Base-by-base conservation (phyloP, 2,329 filamentous ascomycete genomes). In the Leptoxyphium fumago region DNA sequence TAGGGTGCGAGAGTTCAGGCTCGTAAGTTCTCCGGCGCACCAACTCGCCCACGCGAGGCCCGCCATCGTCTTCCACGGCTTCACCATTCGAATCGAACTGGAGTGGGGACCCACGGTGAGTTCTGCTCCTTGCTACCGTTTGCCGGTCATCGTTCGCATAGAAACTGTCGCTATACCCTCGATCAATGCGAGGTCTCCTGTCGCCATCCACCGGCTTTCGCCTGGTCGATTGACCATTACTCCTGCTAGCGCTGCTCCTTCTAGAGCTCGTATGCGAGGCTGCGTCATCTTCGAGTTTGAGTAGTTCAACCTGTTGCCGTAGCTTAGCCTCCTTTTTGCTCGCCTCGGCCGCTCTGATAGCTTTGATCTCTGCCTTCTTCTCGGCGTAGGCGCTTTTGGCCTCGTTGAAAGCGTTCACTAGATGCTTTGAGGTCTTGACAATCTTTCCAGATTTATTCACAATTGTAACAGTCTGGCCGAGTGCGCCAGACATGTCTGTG, bases 381-480 rank as follows among this genome's bases (percentile, higher is more conserved):
- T 94, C 85, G 45, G 80, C 75, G 65, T 96, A 96, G 46, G 84
- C 84, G 43, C 80, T 78, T 60, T 85, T 86, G 50, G 88, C 89
- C 61, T 95, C 87, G 62, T 86, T 94, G 72, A 94, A 93, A 58
- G 95, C 82, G 60, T 79, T 81, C 58, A 93, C 76, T 18, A 96
- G 71, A 55, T 94, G 84, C 66, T 93, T 94, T 58, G 86, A 85
- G 47, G 82, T 91, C 71, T 80, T 88, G 55, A 94, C 84, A 42
- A 94, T 80, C 67, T 94, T 93, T 56, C 86, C 86, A 46, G 85
- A 91, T 63, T 77, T 87, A 69, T 94, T 91, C 65, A 94, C 82
- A 57, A 94, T 84, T 52, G 85, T 88, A 53, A 94, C 79, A 41
- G 84, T 89, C 65, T 94, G 81, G 50, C 74, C 71, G 29, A 76